Conservation (phyloP, 352 stramenopile species). For the Globisporangium megalacanthum region DNA sequence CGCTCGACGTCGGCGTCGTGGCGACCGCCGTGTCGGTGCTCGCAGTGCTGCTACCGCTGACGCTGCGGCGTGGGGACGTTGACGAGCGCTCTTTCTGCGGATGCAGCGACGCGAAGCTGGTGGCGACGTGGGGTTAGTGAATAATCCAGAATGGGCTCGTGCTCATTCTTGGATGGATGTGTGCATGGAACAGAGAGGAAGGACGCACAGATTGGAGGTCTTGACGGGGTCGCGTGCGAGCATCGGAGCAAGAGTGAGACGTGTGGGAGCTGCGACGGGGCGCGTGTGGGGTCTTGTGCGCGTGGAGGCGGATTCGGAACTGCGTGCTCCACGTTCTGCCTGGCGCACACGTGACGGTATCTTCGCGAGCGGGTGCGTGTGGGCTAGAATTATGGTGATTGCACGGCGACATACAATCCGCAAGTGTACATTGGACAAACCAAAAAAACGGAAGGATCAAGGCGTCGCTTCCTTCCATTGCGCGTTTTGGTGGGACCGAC, state of each 20-base stretch:
- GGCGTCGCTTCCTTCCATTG: not conserved
- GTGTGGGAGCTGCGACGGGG: no score
- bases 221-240: slow-evolving; percentile 28
- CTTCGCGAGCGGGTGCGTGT: not conserved
- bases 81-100: slow-evolving; percentile 4
- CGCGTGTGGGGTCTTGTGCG: not conserved
- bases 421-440: not conserved
- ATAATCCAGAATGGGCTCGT: no score
- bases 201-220: slow-evolving; percentile 30
- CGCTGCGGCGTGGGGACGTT: slow-evolving; percentile 8
- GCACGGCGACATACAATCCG: not conserved
- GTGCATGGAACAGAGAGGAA: not conserved
- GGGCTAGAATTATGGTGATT: not conserved
- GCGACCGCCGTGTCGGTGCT: slow-evolving; percentile 14
- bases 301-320: not conserved
- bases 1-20: slow-evolving; percentile 14
- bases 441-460: slow-evolving; percentile 1
- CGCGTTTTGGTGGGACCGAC: no score
- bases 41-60: slow-evolving; percentile 18
- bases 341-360: not conserved
- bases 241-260: slow-evolving; percentile 11
- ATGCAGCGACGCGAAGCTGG: slow-evolving; percentile 10
- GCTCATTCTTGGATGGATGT: no score
- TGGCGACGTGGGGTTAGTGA: not conserved
- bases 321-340: not conserved